Percentiles rank a stretch among this genome's conserved stretches.
These are phyloP conservation scores for Chlorella ohadii DNA, from an alignment of 139 green algal species.

Conservation along the genomic window DNA sequence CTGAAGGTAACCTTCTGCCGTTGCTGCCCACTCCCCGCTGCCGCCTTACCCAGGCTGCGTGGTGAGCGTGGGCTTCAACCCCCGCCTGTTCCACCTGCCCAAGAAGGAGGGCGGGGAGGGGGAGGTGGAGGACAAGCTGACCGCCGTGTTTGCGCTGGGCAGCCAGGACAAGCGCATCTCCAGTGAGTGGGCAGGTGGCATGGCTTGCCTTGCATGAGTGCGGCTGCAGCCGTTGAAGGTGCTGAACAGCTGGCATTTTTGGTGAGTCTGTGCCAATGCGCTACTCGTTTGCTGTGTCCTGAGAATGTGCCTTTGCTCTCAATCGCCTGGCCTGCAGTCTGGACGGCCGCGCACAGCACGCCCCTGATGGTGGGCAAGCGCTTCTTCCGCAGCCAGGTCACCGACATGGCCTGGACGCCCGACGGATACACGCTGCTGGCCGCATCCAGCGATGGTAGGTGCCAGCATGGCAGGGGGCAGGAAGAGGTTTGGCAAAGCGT, in stretches of 20 bases:
- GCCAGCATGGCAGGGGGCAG: too few relatives aligned
- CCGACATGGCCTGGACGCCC: slow-evolving; percentile 89
- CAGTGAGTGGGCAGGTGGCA: slow-evolving; percentile 5
- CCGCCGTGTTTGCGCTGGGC: slow-evolving; percentile 66
- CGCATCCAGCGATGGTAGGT: slow-evolving; percentile 69
- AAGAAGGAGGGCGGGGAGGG: slow-evolving; percentile 35
- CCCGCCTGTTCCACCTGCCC: slow-evolving; percentile 65
- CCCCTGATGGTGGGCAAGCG: slow-evolving; percentile 38
- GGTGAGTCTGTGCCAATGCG: neutral
- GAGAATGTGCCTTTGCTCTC: too few relatives aligned
- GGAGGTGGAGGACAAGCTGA: slow-evolving; percentile 21
- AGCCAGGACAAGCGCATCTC: slow-evolving; percentile 61
- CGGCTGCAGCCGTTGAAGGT: too few relatives aligned
- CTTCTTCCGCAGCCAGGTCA: slow-evolving; percentile 59
- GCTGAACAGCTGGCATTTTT: neutral
- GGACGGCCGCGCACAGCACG: slow-evolving; percentile 3
- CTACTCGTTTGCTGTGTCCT: too few relatives aligned
- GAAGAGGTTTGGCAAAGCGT: too few relatives aligned
- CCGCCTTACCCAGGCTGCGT: slow-evolving; percentile 75
- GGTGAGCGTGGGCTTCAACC: slow-evolving; percentile 72
- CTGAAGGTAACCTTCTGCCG: neutral
- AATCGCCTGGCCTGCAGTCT: slow-evolving; percentile 35
- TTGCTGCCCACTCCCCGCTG: slow-evolving; percentile 17
- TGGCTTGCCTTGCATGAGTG: neutral
- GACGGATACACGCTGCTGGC: slow-evolving; percentile 83